A percentile compares a stretch with the other conserved stretches of the same genome.
Evolutionary conservation across 1,284 basidiomycete genomes (phyloP).

Genomic region (Cryptococcus sp.): DNA sequence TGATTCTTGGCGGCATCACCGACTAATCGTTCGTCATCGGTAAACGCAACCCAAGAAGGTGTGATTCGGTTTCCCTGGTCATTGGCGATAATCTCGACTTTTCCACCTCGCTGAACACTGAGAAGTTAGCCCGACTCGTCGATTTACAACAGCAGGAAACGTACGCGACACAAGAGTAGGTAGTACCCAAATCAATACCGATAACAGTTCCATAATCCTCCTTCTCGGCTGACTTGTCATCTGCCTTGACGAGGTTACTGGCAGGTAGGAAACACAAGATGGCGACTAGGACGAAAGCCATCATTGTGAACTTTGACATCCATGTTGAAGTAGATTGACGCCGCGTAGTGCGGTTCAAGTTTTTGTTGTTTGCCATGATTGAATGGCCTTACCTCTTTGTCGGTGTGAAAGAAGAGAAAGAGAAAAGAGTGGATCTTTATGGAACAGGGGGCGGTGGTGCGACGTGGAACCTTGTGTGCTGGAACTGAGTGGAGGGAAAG

Average conservation of each 20-base stretch:
- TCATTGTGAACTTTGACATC: conserved; percentile 41
- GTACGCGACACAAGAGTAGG: conserved; percentile 56
- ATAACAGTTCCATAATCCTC: conserved; percentile 85
- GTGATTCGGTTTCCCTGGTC: conserved; percentile 97
- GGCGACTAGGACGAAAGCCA: conserved; percentile 46
- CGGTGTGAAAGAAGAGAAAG: conserved; percentile 3
- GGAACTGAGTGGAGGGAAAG: no score
- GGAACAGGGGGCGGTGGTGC: no score
- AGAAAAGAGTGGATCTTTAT: conserved; percentile 8
- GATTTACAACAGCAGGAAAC: conserved; percentile 15
- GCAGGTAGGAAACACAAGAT: conserved; percentile 46
- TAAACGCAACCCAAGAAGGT: conserved; percentile 89
- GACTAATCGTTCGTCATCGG: conserved; percentile 81
- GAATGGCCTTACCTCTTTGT: conserved; percentile 1
- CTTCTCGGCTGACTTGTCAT: conserved; percentile 32
- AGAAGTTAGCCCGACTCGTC: conserved; percentile 2
- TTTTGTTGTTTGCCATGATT: conserved; percentile 29
- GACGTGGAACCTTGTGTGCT: conserved; percentile 3
- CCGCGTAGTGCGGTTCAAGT: conserved; percentile 22
- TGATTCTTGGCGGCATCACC: conserved; percentile 61
- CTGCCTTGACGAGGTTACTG: conserved; percentile 31
- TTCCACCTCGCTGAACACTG: conserved; percentile 86
- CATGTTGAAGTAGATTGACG: conserved; percentile 22
- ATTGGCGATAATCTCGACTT: conserved; percentile 94
- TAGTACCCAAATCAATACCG: conserved; percentile 61